These are phyloP conservation scores for Sporothrix curviconia DNA, from an alignment of 2,329 filamentous ascomycete genomes.

Conservation along the genomic window DNA sequence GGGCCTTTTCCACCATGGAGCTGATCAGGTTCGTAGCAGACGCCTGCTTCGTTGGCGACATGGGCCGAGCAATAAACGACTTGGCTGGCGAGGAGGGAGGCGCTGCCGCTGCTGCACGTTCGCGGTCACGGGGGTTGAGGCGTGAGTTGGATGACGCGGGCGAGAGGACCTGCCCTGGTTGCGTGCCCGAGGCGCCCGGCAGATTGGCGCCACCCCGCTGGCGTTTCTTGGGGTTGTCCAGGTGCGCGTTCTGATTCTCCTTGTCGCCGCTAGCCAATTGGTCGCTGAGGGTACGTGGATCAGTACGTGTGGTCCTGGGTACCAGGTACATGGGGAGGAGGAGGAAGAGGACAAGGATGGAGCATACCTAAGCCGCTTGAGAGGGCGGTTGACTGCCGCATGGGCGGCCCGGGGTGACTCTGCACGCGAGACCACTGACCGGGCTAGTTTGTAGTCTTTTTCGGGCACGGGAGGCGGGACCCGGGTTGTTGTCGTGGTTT, in stretches of 20 bases:
- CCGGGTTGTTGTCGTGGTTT: slow-evolving; percentile 21
- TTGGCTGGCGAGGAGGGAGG: slow-evolving; percentile 52
- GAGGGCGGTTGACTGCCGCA: slow-evolving; percentile 24
- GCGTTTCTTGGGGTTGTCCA: slow-evolving; percentile 66
- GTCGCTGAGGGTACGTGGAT: slow-evolving; percentile 42
- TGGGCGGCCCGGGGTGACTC: slow-evolving; percentile 1
- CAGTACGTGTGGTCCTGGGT: too few relatives aligned
- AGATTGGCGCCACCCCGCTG: slow-evolving; percentile 42
- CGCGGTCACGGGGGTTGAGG: slow-evolving; percentile 48
- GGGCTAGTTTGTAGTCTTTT: slow-evolving; percentile 35
- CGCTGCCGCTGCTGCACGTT: slow-evolving; percentile 24
- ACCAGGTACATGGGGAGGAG: not conserved
- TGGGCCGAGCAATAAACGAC: slow-evolving; percentile 50
- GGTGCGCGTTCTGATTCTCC: slow-evolving; percentile 59
- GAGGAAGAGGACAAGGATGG: not conserved
- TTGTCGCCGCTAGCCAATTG: slow-evolving; percentile 63
- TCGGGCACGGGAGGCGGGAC: slow-evolving; percentile 41
- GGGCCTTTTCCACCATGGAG: slow-evolving; percentile 55
- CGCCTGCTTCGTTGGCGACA: slow-evolving; percentile 56
- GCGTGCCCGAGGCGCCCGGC: slow-evolving; percentile 21
- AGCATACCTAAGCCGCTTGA: slow-evolving; percentile 48
- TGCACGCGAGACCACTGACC: not conserved
- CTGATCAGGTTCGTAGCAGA: slow-evolving; percentile 42
- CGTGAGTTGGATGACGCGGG: slow-evolving; percentile 78
- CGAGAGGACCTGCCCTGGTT: slow-evolving; percentile 61